These are phyloP conservation scores for Phytopythium helicoides DNA, from an alignment of 352 stramenopile species.

Conservation along the genomic window DNA sequence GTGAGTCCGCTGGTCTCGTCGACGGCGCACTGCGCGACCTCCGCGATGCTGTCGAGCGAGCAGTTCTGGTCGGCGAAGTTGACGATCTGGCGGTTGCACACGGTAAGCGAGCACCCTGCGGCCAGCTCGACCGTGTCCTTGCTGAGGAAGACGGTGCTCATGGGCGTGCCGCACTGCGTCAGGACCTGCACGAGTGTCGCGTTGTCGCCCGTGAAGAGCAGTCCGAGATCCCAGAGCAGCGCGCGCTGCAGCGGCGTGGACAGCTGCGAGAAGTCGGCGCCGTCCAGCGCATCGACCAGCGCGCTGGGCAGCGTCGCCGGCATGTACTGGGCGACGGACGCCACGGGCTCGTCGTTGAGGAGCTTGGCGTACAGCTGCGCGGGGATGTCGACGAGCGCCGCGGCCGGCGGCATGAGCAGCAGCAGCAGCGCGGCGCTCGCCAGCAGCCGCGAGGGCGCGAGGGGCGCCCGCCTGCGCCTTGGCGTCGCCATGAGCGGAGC, in stretches of 20 bases:
- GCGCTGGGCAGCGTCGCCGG: background rate
- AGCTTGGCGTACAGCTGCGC: slow-evolving; percentile 5
- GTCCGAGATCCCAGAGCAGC: slow-evolving; percentile 13
- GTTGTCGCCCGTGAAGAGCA: slow-evolving; percentile 3
- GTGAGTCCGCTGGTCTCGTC: background rate
- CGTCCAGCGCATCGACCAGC: background rate
- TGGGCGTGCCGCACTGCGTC: slow-evolving; percentile 7
- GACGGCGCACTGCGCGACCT: slow-evolving; percentile 2
- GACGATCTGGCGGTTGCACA: slow-evolving; percentile 6
- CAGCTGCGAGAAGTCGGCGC: slow-evolving; percentile 4
- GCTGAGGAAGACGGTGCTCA: slow-evolving; percentile 5
- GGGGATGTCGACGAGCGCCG: slow-evolving; percentile 4
- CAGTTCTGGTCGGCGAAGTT: slow-evolving; percentile 6
- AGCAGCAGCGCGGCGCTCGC: background rate
- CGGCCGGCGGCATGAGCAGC: background rate
- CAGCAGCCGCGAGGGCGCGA: too few species aligned
- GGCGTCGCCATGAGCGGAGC: too few species aligned
- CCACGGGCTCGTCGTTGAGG: background rate
- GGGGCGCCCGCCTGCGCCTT: too few species aligned
- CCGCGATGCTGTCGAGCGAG: background rate
- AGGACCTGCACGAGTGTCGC: slow-evolving; percentile 7
- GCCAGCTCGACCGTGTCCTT: slow-evolving; percentile 1
- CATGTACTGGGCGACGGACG: slow-evolving; percentile 1
- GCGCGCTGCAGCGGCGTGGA: slow-evolving; percentile 10
- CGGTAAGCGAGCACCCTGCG: background rate